Evolutionary conservation across 129 eudicot species (phyloP).

Genomic region (Sambucus nigra): DNA sequence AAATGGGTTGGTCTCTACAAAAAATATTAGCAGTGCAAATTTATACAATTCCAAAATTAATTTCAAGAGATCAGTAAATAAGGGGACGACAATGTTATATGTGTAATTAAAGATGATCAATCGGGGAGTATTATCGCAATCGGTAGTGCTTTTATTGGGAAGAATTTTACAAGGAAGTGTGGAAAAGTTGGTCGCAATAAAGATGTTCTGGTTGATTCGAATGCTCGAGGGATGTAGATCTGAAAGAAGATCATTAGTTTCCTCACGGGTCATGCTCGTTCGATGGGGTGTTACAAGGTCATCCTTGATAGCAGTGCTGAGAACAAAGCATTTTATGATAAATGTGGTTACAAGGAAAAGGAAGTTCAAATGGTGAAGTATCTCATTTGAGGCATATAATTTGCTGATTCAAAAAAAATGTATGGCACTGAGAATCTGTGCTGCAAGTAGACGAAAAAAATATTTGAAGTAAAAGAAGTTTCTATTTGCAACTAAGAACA

Average conservation of each 20-base stretch:
- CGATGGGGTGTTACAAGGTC: constrained; percentile 74
- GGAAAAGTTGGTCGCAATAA: constrained; percentile 78
- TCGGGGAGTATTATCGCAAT: constrained; percentile 56
- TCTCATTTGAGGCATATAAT: constrained; percentile 30
- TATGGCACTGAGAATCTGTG: too few relatives aligned
- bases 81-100: constrained; percentile 65
- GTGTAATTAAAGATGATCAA: constrained; percentile 58
- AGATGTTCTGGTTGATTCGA: constrained; percentile 77
- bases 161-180: constrained; percentile 66
- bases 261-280: constrained; percentile 58
- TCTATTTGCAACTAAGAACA: too few relatives aligned
- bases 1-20: too few relatives aligned
- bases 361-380: constrained; percentile 76
- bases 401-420: too few relatives aligned
- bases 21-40: too few relatives aligned
- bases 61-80: constrained; percentile 40
- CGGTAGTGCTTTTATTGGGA: constrained; percentile 70
- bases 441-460: too few relatives aligned
- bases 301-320: constrained; percentile 68
- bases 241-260: constrained; percentile 63
- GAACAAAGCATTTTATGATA: constrained; percentile 63
- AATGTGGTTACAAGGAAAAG: constrained; percentile 67
- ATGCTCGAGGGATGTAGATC: constrained; percentile 55
- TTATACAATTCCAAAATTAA: constrained; percentile 44
- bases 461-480: too few relatives aligned